These are phyloP conservation scores for Mycena polygramma DNA, from an alignment of 768 basidiomycete species.

Conservation along the genomic window DNA sequence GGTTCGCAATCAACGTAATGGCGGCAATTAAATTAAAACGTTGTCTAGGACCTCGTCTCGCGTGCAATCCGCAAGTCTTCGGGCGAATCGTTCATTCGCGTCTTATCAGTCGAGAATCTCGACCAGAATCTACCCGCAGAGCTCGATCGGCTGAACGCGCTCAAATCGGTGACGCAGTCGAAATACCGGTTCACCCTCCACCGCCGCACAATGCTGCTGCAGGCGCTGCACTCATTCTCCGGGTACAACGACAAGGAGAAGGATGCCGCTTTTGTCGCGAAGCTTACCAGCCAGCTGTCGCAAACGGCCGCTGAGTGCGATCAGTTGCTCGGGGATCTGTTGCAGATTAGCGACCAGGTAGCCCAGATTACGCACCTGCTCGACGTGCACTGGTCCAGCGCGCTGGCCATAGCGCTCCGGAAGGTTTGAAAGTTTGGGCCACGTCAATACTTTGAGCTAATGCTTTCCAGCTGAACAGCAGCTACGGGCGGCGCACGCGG, in stretches of 20 bases:
- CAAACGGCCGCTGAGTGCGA: slow-evolving; percentile 73
- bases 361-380: slow-evolving; percentile 71
- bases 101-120: slow-evolving; percentile 73
- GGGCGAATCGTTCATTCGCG: slow-evolving; percentile 76
- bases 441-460: slow-evolving; percentile 13
- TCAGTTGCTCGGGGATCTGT: slow-evolving; percentile 66
- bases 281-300: slow-evolving; percentile 69
- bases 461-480: slow-evolving; percentile 68
- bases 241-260: slow-evolving; percentile 51
- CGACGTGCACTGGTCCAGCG: slow-evolving; percentile 80
- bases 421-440: slow-evolving; percentile 58
- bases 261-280: slow-evolving; percentile 55
- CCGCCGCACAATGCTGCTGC: slow-evolving; percentile 77
- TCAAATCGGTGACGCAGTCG: slow-evolving; percentile 69
- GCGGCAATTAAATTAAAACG: slow-evolving; percentile 28
- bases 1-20: background rate
- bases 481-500: slow-evolving; percentile 73
- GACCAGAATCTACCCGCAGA: slow-evolving; percentile 73
- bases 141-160: slow-evolving; percentile 65
- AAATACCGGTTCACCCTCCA: slow-evolving; percentile 78
- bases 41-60: slow-evolving; percentile 74
- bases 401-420: slow-evolving; percentile 80
- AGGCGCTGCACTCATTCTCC: slow-evolving; percentile 72
- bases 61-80: slow-evolving; percentile 78
- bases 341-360: slow-evolving; percentile 72